Evolutionary conservation across 2,329 filamentous ascomycete species (phyloP), one percentile per base, ranked within the genome.

Genomic region (Orbilia javanica): DNA sequence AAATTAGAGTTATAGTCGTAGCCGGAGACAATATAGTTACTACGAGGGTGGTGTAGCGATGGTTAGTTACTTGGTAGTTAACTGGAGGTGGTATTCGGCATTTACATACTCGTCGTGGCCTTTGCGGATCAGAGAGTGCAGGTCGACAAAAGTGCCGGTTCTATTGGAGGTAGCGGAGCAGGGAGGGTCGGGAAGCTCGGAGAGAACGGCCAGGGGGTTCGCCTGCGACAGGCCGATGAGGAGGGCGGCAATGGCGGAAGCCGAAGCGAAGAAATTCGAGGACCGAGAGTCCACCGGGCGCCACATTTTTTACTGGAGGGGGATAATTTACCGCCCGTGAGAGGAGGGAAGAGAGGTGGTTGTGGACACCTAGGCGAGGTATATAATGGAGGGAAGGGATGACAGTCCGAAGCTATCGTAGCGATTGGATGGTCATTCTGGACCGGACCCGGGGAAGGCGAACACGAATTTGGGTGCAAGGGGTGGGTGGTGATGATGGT

Each of bases 1-100:
- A 96, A 96, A 85, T 95, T 95, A 80, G 89, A 89, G 79, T 89
- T 89, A 81, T 94, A 93, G 84, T 95, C 93, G 83, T 90, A 92
- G 36, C 93, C 93, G 75, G 88, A 88, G 6, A 91, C 89, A 31
- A 57, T 46, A 70, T 81, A 82, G 67, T 82, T 44, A 25, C 69
- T 74, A 3, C 4, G 42, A 44, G 18, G 42, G 44, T 15, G 29
- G 50, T 36, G 50, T 36, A 39, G n/a, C 13, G 36, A 39, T 39
- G 36, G 11, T 39, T 39, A 39, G 36, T 39, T 39, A 13, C 13
- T 4, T 39, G n/a, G 2, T 15, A 3, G 11, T 39, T 15, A 39
- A 3, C 11, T 15, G n/a, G 29, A 31, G 7, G 29, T 31, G 29
- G 18, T 53, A n/a, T 48, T 48, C n/a, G 2, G 8, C 31, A 53